phyloP scores from a whole-genome alignment of 2,329 filamentous ascomycete genomes.

The Fusarium subtropicale region DNA sequence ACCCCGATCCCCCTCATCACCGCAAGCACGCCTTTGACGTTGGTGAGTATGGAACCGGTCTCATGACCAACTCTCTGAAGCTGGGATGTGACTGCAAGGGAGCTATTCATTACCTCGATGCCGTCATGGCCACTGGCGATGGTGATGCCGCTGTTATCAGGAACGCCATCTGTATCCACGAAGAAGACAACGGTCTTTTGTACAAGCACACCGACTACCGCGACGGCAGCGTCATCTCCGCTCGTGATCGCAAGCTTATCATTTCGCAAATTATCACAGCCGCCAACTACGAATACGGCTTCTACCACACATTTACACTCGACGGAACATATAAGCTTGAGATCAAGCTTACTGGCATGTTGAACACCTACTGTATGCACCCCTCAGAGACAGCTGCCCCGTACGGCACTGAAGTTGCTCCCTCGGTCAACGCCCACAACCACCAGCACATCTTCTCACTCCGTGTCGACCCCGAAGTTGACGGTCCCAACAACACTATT shows the following conservation, averaged over 20 bases:
- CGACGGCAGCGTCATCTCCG: slow-evolving; percentile 68
- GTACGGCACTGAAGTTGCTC: slow-evolving; percentile 73
- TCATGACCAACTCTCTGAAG: slow-evolving; percentile 85
- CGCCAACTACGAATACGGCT: slow-evolving; percentile 72
- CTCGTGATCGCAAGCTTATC: slow-evolving; percentile 68
- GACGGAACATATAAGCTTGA: slow-evolving; percentile 74
- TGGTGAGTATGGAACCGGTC: slow-evolving; percentile 83
- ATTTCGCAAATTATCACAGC: slow-evolving; percentile 74
- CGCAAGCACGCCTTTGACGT: slow-evolving; percentile 85
- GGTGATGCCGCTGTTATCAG: slow-evolving; percentile 85
- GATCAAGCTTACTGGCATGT: slow-evolving; percentile 66
- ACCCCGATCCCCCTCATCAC: slow-evolving; percentile 83
- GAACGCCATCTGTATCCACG: slow-evolving; percentile 93
- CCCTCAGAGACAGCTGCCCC: slow-evolving; percentile 57
- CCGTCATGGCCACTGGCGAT: slow-evolving; percentile 83
- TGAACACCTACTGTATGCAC: slow-evolving; percentile 58
- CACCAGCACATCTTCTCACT: slow-evolving; percentile 78
- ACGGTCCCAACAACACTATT: slow-evolving; percentile 71
- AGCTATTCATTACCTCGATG: slow-evolving; percentile 91
- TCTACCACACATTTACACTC: slow-evolving; percentile 54
- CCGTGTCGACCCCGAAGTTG: slow-evolving; percentile 73
- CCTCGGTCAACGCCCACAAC: slow-evolving; percentile 72
- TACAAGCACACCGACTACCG: slow-evolving; percentile 75
- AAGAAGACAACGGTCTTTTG: slow-evolving; percentile 65
- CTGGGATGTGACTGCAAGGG: slow-evolving; percentile 90